Percentiles rank a stretch among this genome's conserved stretches.
phyloP scores from a whole-genome alignment of 1,284 basidiomycete species.

The Apiotrichum gracile region DNA sequence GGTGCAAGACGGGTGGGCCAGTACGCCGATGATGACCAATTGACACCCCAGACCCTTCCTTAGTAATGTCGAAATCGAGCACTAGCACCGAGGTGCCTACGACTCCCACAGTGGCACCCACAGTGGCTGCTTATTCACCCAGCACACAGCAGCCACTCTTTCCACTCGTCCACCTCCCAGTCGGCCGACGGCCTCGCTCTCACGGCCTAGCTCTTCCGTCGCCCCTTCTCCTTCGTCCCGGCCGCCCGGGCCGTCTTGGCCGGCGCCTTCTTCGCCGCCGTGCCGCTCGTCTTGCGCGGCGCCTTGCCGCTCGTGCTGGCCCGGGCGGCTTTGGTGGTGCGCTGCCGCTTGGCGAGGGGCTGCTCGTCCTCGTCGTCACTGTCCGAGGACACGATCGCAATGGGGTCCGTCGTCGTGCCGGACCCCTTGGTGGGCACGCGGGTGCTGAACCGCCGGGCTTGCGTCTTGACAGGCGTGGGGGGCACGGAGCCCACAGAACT shows the following conservation, averaged over 20 bases:
- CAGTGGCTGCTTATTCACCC: no score
- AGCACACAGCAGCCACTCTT: no score
- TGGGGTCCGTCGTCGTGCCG: conserved; percentile 33
- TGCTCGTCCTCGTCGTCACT: conserved; percentile 18
- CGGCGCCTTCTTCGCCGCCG: background rate
- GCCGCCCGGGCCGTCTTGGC: conserved; percentile 1
- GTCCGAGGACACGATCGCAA: conserved; percentile 29
- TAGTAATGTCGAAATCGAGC: no score
- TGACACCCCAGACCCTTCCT: no score
- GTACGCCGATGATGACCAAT: no score
- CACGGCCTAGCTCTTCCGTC: conserved; percentile 4
- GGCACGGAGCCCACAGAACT: conserved; percentile 6
- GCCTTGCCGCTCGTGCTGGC: conserved; percentile 20
- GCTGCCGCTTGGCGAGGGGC: conserved; percentile 14
- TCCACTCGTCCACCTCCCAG: no score
- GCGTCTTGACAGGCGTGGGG: conserved; percentile 3
- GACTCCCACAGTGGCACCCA: no score
- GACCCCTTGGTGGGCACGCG: conserved; percentile 6
- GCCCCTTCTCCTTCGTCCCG: background rate
- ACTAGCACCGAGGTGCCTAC: no score
- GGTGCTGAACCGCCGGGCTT: conserved; percentile 1
- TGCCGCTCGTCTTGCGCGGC: conserved; percentile 8
- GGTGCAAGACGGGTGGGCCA: no score
- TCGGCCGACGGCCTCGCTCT: no score
- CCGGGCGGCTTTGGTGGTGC: conserved; percentile 13